Percentiles rank a stretch among this genome's conserved stretches.
These are phyloP conservation scores for Cichorium intybus DNA, from an alignment of 140 eudicot species.

Conservation along the genomic window DNA sequence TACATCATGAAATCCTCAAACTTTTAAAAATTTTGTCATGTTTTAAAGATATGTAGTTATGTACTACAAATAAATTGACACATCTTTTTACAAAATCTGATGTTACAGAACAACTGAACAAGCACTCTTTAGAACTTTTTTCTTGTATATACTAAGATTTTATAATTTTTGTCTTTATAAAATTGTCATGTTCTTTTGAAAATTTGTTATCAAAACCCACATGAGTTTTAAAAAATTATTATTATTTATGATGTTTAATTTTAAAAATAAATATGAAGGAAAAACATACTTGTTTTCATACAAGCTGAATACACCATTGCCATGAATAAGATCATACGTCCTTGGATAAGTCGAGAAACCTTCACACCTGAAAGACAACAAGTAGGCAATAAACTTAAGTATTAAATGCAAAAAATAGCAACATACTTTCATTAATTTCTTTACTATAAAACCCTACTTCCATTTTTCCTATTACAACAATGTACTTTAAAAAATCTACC, in stretches of 20 bases:
- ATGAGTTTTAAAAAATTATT: no score
- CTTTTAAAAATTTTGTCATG: neutral
- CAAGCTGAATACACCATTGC: conserved; percentile 74
- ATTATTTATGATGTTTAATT: no score
- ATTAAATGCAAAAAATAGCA: no score
- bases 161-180: no score
- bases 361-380: conserved; percentile 72
- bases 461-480: no score
- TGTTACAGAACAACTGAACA: no score
- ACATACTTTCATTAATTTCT: no score
- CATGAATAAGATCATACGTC: conserved; percentile 90
- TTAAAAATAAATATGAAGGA: conserved; percentile 6
- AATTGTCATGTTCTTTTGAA: no score
- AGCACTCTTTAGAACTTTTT: neutral
- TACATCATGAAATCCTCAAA: neutral
- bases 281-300: conserved; percentile 82
- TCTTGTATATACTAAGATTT: neutral
- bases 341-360: conserved; percentile 98
- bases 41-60: neutral
- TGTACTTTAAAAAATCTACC: no score
- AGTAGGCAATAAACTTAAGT: neutral
- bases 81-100: no score
- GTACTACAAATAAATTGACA: neutral
- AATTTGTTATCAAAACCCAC: no score
- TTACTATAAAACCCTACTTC: no score